Percentiles rank a stretch among this genome's conserved stretches.
Evolutionary conservation across 75 land plant species (phyloP).

Genomic region (Adiantum capillusveneris): DNA sequence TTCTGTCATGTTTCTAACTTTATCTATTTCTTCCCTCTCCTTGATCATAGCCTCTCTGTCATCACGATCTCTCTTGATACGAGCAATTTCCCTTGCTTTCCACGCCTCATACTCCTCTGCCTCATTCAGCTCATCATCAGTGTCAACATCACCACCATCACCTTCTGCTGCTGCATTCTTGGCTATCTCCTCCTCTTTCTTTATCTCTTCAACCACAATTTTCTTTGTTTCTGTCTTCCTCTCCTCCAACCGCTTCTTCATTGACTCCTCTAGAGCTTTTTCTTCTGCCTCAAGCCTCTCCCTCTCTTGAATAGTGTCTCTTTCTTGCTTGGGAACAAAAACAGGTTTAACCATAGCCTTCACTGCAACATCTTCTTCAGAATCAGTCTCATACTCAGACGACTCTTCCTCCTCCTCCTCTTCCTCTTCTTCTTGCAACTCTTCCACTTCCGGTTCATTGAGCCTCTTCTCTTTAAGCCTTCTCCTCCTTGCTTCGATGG

Average conservation of each 20-base stretch:
- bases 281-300: constrained; percentile 89
- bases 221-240: constrained; percentile 80
- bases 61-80: constrained; percentile 93
- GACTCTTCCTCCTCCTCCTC: constrained; percentile 77
- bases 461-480: constrained; percentile 66
- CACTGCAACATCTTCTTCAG: constrained; percentile 67
- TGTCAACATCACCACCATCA: constrained; percentile 72
- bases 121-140: constrained; percentile 92
- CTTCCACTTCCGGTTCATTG: constrained; percentile 52
- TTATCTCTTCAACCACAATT: constrained; percentile 78
- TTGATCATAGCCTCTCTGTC: constrained; percentile 70
- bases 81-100: constrained; percentile 90
- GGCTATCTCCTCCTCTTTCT: constrained; percentile 70
- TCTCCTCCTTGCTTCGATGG: constrained; percentile 69
- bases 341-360: constrained; percentile 89
- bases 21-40: constrained; percentile 94
- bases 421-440: constrained; percentile 46
- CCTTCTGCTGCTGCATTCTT: constrained; percentile 72
- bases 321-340: constrained; percentile 79
- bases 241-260: constrained; percentile 59
- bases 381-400: constrained; percentile 91
- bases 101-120: constrained; percentile 94
- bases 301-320: constrained; percentile 91
- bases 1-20: constrained; percentile 89
- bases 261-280: constrained; percentile 56